A percentile compares a stretch with the other conserved stretches of the same genome.
Conservation (phyloP, 192 early-diverging fungal genomes). For the Podila minutissima region DNA sequence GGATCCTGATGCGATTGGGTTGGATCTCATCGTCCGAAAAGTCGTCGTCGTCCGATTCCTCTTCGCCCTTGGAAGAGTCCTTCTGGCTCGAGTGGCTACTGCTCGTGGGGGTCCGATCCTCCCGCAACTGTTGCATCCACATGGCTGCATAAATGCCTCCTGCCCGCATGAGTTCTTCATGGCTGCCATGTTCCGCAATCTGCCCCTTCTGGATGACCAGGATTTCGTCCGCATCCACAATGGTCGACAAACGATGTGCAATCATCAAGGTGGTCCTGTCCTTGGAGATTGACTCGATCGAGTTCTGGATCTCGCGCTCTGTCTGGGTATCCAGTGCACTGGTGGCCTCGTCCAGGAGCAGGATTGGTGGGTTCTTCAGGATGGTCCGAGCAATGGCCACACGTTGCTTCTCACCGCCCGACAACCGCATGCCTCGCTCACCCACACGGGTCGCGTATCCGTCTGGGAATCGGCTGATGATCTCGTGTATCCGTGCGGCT, state of each 20-base stretch:
- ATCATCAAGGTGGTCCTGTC: slow-evolving; percentile 88
- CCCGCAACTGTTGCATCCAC: slow-evolving; percentile 75
- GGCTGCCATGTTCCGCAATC: slow-evolving; percentile 83
- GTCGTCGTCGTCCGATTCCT: slow-evolving; percentile 25
- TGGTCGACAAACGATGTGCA: slow-evolving; percentile 87
- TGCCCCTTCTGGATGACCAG: slow-evolving; percentile 83
- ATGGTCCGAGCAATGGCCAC: slow-evolving; percentile 91
- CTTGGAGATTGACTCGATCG: slow-evolving; percentile 76
- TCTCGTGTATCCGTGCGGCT: slow-evolving; percentile 85
- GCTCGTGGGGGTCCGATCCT: slow-evolving; percentile 15
- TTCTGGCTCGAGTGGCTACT: slow-evolving; percentile 47
- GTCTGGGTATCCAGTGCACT: slow-evolving; percentile 71
- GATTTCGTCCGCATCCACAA: slow-evolving; percentile 85
- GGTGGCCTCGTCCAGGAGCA: slow-evolving; percentile 74
- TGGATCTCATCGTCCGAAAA: slow-evolving; percentile 13
- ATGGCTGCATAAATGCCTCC: slow-evolving; percentile 81
- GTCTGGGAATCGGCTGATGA: slow-evolving; percentile 78
- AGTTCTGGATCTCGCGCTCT: slow-evolving; percentile 77
- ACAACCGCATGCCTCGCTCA: slow-evolving; percentile 79
- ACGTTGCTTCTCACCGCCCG: slow-evolving; percentile 91
- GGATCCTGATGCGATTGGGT: slow-evolving; percentile 15
- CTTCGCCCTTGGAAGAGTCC: slow-evolving; percentile 48
- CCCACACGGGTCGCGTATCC: slow-evolving; percentile 80
- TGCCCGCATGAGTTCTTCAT: slow-evolving; percentile 71
- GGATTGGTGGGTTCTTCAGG: slow-evolving; percentile 69